A percentile compares a stretch with the other conserved stretches of the same genome.
Conservation (phyloP, 306 rosid species). For the Castanea sativa region DNA sequence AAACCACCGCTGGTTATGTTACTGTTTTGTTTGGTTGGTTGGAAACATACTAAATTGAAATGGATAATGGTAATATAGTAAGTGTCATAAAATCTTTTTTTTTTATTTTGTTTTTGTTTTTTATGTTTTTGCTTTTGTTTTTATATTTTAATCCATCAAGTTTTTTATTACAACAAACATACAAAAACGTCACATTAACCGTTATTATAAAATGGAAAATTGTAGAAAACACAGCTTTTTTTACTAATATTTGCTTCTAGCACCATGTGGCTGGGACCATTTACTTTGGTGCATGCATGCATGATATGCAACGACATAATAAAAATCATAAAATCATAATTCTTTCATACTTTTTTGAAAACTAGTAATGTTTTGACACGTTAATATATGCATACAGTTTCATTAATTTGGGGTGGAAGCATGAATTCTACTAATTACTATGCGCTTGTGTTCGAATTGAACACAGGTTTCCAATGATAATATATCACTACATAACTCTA, state of each 20-base stretch:
- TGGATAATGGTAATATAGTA: background rate
- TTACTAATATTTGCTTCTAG: background rate
- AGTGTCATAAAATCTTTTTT: background rate
- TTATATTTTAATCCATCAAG: background rate
- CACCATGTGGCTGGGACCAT: background rate
- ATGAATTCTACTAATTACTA: too few relatives aligned
- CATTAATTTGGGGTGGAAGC: too few relatives aligned
- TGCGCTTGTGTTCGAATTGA: too few relatives aligned
- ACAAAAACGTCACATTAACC: background rate
- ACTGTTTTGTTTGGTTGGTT: background rate
- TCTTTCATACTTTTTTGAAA: background rate
- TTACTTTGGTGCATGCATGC: background rate
- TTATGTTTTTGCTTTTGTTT: background rate
- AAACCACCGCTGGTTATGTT: too few relatives aligned
- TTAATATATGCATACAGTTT: too few relatives aligned
- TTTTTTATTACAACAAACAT: background rate
- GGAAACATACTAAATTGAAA: background rate
- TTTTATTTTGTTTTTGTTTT: background rate
- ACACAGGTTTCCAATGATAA: too few relatives aligned
- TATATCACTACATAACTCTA: too few relatives aligned
- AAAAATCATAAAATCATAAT: background rate
- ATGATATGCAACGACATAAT: background rate
- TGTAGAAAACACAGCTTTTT: background rate
- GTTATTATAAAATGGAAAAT: background rate
- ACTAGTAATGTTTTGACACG: too few relatives aligned